Percentiles rank a stretch among this genome's conserved stretches.
phyloP scores from a whole-genome alignment of 345 rosid species.

The Microcos paniculata region DNA sequence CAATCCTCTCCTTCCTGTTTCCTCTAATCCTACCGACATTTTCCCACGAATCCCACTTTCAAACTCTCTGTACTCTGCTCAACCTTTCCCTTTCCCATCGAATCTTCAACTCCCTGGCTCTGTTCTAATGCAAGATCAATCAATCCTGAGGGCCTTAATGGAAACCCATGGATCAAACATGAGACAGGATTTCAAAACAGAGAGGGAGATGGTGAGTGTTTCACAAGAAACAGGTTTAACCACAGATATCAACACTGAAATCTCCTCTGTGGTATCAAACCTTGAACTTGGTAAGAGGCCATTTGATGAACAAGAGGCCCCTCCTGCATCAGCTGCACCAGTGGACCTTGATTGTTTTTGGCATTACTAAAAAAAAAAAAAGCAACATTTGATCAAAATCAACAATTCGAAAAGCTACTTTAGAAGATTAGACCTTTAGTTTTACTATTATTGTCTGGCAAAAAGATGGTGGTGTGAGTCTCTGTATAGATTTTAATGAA shows the following conservation, averaged over 20 bases:
- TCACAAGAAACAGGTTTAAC: slow-evolving; percentile 61
- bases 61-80: slow-evolving; percentile 38
- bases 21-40: slow-evolving; percentile 16
- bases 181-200: slow-evolving; percentile 37
- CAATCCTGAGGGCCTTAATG: slow-evolving; percentile 48
- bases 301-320: slow-evolving; percentile 45
- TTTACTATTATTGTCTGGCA: neutral
- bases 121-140: slow-evolving; percentile 42
- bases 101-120: slow-evolving; percentile 35
- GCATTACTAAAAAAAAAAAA: slow-evolving; percentile 47
- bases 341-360: slow-evolving; percentile 58
- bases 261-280: slow-evolving; percentile 50
- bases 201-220: slow-evolving; percentile 37
- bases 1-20: slow-evolving; percentile 32
- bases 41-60: slow-evolving; percentile 36
- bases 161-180: slow-evolving; percentile 37
- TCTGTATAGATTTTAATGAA: slow-evolving; percentile 34
- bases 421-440: neutral
- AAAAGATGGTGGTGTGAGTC: slow-evolving; percentile 17
- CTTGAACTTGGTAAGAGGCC: slow-evolving; percentile 44
- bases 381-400: neutral
- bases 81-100: slow-evolving; percentile 24
- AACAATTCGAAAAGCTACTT: neutral
- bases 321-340: slow-evolving; percentile 46
- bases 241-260: slow-evolving; percentile 52